These are phyloP conservation scores for Boletus fagicola DNA, from an alignment of 768 basidiomycete species.

Conservation along the genomic window DNA sequence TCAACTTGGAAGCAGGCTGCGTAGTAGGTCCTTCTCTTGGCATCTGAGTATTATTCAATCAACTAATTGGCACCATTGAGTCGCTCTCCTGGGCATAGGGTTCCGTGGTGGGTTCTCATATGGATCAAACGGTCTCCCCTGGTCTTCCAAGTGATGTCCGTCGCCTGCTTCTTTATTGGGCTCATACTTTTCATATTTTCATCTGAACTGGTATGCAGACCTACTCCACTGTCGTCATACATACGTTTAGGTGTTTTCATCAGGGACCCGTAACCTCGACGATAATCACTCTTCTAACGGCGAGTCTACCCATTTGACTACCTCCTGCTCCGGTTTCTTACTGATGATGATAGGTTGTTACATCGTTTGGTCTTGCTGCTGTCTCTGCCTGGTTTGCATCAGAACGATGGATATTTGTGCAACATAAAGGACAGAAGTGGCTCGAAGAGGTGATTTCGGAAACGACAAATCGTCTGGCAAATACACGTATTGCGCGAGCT, in stretches of 20 bases:
- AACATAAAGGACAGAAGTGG: constrained; percentile 52
- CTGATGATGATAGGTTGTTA: constrained; percentile 30
- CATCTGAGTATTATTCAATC: constrained; percentile 6
- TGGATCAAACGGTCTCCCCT: constrained; percentile 86
- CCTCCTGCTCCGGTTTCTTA: constrained; percentile 9
- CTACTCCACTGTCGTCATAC: constrained; percentile 23
- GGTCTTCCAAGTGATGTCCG: constrained; percentile 80
- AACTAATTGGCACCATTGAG: constrained; percentile 31
- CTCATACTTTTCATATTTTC: constrained; percentile 77
- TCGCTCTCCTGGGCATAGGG: constrained; percentile 53
- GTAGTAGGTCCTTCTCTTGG: constrained; percentile 41
- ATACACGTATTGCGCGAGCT: constrained; percentile 26
- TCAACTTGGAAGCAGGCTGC: constrained; percentile 57
- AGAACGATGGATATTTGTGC: constrained; percentile 48
- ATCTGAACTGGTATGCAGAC: constrained; percentile 55
- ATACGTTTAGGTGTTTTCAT: constrained; percentile 12
- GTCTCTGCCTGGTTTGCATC: constrained; percentile 55
- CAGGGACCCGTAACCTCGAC: constrained; percentile 63
- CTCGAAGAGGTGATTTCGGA: constrained; percentile 44
- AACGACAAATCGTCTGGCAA: constrained; percentile 25
- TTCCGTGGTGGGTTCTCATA: constrained; percentile 63
- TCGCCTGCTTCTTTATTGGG: constrained; percentile 79
- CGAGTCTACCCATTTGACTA: constrained; percentile 14
- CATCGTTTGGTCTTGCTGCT: constrained; percentile 44
- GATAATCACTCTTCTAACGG: constrained; percentile 73